Evolutionary conservation across 768 basidiomycete genomes (phyloP).

Genomic region (Mycena sanguinolenta): DNA sequence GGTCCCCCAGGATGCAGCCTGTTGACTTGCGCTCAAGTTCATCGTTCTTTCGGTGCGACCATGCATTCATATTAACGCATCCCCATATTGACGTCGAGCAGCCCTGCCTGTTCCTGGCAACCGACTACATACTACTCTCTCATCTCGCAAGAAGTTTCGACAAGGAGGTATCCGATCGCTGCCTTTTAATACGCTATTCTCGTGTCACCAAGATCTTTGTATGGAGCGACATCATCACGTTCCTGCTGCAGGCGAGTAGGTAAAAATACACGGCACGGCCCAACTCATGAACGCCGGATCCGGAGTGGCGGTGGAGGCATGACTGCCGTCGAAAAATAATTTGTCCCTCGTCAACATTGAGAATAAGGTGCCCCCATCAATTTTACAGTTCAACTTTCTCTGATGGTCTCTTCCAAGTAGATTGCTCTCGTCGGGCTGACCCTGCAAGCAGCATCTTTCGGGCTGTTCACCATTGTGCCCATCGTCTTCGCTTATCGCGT

Average conservation of each 20-base stretch:
- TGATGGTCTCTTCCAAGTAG: conserved; percentile 32
- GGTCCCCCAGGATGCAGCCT: too few relatives aligned
- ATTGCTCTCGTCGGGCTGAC: conserved; percentile 57
- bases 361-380: conserved; percentile 37
- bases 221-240: conserved; percentile 61
- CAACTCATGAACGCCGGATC: too few relatives aligned
- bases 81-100: background rate
- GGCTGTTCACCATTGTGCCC: conserved; percentile 51
- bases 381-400: too few relatives aligned
- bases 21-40: background rate
- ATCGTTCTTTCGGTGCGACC: conserved; percentile 33
- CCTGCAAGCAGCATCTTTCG: conserved; percentile 57
- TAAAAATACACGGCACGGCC: too few relatives aligned
- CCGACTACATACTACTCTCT: conserved; percentile 68
- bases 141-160: too few relatives aligned
- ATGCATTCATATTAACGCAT: background rate
- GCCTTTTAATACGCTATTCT: conserved; percentile 54
- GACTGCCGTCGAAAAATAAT: conserved; percentile 39
- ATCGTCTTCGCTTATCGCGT: conserved; percentile 44
- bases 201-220: conserved; percentile 63
- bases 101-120: conserved; percentile 71
- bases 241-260: conserved; percentile 70
- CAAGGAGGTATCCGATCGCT: conserved; percentile 51
- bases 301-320: conserved; percentile 53
- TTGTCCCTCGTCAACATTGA: conserved; percentile 37